Conservation (phyloP, 371 early-diverging fungal genomes). For the Mortierella sp. region DNA sequence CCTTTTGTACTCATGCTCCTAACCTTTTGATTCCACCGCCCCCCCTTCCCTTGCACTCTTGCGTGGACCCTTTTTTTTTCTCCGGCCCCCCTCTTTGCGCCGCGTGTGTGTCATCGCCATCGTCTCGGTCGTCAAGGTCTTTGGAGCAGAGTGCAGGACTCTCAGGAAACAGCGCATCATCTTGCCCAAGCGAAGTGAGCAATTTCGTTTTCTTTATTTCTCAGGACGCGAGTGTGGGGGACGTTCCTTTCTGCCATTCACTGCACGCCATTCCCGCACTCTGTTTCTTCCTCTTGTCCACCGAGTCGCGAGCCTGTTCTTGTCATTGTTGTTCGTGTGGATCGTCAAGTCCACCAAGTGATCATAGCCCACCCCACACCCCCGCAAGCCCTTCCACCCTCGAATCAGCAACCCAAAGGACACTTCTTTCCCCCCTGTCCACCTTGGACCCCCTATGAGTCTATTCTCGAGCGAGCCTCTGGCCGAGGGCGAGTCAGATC, state of each 20-base stretch:
- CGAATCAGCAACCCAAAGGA: no score
- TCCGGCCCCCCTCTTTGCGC: not conserved
- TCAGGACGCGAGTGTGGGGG: conserved; percentile 4
- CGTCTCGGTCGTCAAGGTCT: no score
- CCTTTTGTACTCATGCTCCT: not conserved
- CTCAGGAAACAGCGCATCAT: not conserved
- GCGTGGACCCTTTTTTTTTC: conserved; percentile 4
- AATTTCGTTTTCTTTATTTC: not conserved
- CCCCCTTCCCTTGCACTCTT: not conserved
- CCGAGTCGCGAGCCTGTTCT: no score
- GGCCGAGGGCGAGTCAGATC: conserved; percentile 39
- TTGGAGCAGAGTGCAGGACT: no score
- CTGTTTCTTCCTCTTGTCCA: no score
- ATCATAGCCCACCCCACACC: conserved; percentile 8
- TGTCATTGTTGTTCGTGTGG: no score
- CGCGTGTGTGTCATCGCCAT: not conserved
- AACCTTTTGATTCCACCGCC: not conserved
- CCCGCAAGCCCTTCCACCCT: conserved; percentile 21
- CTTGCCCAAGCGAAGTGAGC: not conserved
- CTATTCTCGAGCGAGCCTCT: conserved; percentile 48
- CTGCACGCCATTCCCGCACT: no score
- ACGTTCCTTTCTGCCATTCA: no score
- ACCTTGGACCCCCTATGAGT: no score
- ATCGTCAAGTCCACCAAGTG: no score
- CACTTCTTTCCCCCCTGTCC: no score